Conservation (phyloP, 2,329 filamentous ascomycete species). For the Penicillium frequentans region DNA sequence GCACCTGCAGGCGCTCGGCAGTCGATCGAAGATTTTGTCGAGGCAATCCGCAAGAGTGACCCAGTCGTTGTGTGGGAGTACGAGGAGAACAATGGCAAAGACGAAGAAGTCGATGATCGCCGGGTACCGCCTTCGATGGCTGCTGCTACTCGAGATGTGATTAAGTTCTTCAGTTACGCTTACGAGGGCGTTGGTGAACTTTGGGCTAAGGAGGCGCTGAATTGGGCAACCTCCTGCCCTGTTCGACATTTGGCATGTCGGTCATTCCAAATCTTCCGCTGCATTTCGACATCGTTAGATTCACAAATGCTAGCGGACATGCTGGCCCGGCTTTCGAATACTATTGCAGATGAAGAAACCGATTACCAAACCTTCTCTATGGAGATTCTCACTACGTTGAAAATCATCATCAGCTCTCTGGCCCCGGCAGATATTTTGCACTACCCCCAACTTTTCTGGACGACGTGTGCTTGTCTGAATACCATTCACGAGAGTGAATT, state of each 20-base stretch:
- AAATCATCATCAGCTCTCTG: conserved; percentile 84
- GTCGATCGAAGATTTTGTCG: conserved; percentile 83
- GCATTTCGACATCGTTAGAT: conserved; percentile 85
- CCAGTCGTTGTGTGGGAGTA: conserved; percentile 88
- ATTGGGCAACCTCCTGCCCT: conserved; percentile 95
- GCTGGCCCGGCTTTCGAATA: conserved; percentile 92
- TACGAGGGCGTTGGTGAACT: conserved; percentile 86
- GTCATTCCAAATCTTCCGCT: conserved; percentile 96
- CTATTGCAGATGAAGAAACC: conserved; percentile 88
- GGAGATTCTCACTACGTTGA: conserved; percentile 93
- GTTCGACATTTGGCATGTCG: conserved; percentile 93
- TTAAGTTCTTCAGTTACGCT: conserved; percentile 79
- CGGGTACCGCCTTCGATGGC: conserved; percentile 89
- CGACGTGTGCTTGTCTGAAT: conserved; percentile 90
- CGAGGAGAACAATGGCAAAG: conserved; percentile 81
- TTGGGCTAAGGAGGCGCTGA: conserved; percentile 86
- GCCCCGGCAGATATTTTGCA: conserved; percentile 75
- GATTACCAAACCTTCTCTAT: conserved; percentile 97
- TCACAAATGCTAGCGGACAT: conserved; percentile 96
- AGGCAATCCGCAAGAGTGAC: conserved; percentile 81
- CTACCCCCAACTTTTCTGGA: conserved; percentile 98
- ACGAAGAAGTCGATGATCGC: conserved; percentile 69
- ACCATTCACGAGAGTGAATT: conserved; percentile 97
- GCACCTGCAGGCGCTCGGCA: conserved; percentile 65
- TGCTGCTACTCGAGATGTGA: conserved; percentile 74